Percentiles rank a stretch among this genome's conserved stretches.
phyloP scores from a whole-genome alignment of 768 basidiomycete species.

The Hygrophorus russula region DNA sequence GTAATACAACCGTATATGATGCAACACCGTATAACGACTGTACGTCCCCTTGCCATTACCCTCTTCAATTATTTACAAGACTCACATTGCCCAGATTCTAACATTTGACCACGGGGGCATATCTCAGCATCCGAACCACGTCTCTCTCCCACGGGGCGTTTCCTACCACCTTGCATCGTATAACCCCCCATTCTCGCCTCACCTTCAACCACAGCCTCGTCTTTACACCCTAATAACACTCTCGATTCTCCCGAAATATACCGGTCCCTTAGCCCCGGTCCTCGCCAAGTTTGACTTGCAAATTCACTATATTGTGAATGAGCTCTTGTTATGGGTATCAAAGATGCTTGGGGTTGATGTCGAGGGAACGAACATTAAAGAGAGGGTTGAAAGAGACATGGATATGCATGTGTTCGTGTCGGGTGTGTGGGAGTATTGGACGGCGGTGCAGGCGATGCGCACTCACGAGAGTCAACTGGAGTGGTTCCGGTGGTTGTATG shows the following conservation, averaged over 20 bases:
- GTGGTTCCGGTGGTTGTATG: conserved; percentile 86
- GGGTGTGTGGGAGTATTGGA: conserved; percentile 41
- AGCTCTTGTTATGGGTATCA: too few species aligned
- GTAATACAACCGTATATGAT: conserved; percentile 49
- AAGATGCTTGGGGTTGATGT: too few species aligned
- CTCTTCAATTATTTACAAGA: conserved; percentile 3
- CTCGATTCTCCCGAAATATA: conserved; percentile 49
- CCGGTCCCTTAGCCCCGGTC: conserved; percentile 38
- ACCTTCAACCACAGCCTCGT: conserved; percentile 17
- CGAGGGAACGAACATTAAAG: not conserved
- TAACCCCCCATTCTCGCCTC: conserved; percentile 5
- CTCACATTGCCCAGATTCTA: conserved; percentile 45
- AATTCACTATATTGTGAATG: not conserved
- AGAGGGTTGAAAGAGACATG: not conserved
- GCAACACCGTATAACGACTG: conserved; percentile 49
- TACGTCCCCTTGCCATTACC: conserved; percentile 24
- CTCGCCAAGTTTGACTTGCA: conserved; percentile 36
- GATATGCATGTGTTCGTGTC: conserved; percentile 40
- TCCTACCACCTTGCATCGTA: conserved; percentile 24
- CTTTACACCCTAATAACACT: conserved; percentile 55
- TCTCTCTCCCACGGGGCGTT: conserved; percentile 51
- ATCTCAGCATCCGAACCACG: conserved; percentile 84
- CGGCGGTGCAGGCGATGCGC: conserved; percentile 56
- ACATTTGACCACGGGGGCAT: conserved; percentile 75
- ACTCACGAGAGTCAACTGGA: conserved; percentile 66